These are phyloP conservation scores for Rhododendron simsii DNA, from an alignment of 148 eudicot genomes.

Conservation along the genomic window DNA sequence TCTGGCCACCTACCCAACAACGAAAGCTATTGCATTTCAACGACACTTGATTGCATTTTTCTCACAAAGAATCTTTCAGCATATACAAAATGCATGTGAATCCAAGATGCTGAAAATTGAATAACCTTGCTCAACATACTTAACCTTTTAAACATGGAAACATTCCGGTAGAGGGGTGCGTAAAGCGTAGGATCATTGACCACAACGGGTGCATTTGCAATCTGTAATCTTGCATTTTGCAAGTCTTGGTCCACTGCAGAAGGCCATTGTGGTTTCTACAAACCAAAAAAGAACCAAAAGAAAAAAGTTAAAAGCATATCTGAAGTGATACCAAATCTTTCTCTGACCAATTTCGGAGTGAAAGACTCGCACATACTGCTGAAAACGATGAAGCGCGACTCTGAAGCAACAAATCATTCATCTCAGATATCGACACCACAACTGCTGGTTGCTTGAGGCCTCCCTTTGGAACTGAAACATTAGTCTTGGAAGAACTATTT, in stretches of 20 bases:
- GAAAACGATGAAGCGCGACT: constrained; percentile 29
- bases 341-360: background rate
- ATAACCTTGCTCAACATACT: background rate
- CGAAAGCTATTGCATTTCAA: background rate
- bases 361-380: constrained; percentile 17
- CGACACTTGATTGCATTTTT: background rate
- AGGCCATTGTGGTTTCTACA: constrained; percentile 41
- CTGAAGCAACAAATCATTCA: constrained; percentile 33
- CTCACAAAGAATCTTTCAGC: background rate
- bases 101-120: background rate
- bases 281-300: background rate
- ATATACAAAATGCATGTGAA: background rate
- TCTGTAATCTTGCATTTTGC: constrained; percentile 22
- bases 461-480: constrained; percentile 5
- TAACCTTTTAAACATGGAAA: constrained; percentile 47
- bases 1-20: background rate
- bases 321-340: background rate
- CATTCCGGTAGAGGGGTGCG: constrained; percentile 33
- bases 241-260: constrained; percentile 35
- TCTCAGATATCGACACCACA: constrained; percentile 28
- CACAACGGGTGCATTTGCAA: constrained; percentile 27
- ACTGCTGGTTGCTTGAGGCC: background rate
- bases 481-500: background rate
- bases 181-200: constrained; percentile 27
- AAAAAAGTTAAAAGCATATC: background rate